Evolutionary conservation across 2,329 filamentous ascomycete species (phyloP).

Genomic region (Trichoderma citrinoviride): DNA sequence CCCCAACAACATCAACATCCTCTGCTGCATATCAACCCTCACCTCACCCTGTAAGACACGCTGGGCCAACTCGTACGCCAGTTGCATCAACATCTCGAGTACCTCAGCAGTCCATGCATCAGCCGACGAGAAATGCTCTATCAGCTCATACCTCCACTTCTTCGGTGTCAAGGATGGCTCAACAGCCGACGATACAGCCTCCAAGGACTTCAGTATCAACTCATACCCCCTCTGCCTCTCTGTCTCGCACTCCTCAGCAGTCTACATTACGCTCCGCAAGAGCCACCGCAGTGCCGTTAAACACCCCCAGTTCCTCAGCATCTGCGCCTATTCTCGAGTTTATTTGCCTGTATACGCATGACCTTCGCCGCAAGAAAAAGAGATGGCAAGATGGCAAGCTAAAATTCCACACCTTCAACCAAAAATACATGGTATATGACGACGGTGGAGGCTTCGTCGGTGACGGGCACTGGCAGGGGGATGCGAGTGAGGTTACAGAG

Average conservation of each 20-base stretch:
- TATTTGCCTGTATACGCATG: slow-evolving; percentile 82
- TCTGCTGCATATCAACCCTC: background rate
- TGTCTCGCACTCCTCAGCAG: background rate
- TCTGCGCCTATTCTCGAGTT: slow-evolving; percentile 78
- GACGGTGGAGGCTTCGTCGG: slow-evolving; percentile 76
- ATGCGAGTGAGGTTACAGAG: slow-evolving; percentile 57
- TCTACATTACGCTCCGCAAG: background rate
- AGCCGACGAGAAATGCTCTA: background rate
- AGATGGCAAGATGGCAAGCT: slow-evolving; percentile 91
- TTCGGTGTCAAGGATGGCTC: background rate
- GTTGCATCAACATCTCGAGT: background rate
- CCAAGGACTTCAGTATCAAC: background rate
- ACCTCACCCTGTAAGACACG: background rate
- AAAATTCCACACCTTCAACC: slow-evolving; percentile 88
- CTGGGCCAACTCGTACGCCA: background rate
- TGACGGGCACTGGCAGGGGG: slow-evolving; percentile 74
- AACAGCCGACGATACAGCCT: background rate
- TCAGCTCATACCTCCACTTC: background rate
- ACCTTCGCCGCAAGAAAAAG: slow-evolving; percentile 82
- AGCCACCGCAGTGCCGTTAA: background rate
- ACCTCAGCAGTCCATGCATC: background rate
- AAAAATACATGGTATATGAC: slow-evolving; percentile 86
- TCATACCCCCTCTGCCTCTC: background rate
- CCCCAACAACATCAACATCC: no score
- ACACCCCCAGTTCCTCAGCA: slow-evolving; percentile 20